Percentiles rank a stretch among this genome's conserved stretches.
These are phyloP conservation scores for Wickerhamomyces sydowiorum DNA, from an alignment of 805 yeast species.

Conservation along the genomic window DNA sequence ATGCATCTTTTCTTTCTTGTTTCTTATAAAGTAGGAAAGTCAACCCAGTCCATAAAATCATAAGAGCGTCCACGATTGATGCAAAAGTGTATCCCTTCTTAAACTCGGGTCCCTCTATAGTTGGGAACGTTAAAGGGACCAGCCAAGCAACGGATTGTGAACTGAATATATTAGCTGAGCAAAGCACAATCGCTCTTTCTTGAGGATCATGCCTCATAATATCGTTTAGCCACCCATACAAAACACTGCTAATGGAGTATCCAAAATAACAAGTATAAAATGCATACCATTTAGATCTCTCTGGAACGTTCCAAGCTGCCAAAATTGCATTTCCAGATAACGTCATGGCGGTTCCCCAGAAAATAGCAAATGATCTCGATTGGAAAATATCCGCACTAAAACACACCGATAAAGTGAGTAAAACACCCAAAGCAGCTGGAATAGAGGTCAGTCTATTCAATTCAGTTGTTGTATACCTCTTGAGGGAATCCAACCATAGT, in stretches of 20 bases:
- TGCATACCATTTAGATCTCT: constrained; percentile 48
- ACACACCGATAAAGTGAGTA: constrained; percentile 1
- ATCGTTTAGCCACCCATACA: constrained; percentile 55
- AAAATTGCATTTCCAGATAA: constrained; percentile 38
- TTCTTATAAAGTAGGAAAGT: constrained; percentile 29
- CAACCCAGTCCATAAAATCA: constrained; percentile 18
- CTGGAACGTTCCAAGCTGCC: constrained; percentile 46
- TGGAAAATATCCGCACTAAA: constrained; percentile 26
- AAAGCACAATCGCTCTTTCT: constrained; percentile 44
- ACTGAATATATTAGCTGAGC: constrained; percentile 42
- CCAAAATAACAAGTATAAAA: constrained; percentile 15
- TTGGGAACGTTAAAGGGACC: constrained; percentile 24
- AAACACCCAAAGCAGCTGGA: constrained; percentile 27
- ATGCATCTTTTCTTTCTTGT: constrained; percentile 31
- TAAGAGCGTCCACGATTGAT: constrained; percentile 21
- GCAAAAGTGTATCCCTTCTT: constrained; percentile 46
- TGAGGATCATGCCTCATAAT: constrained; percentile 50
- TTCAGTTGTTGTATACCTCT: constrained; percentile 29
- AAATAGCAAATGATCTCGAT: constrained; percentile 36
- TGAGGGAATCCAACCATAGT: constrained; percentile 41
- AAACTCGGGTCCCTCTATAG: constrained; percentile 50
- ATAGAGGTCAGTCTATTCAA: constrained; percentile 37
- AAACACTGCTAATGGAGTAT: constrained; percentile 55
- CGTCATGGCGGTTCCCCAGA: constrained; percentile 37
- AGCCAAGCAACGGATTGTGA: constrained; percentile 50